Percentiles rank a stretch among this genome's conserved stretches.
These are phyloP conservation scores for Saccharomycopsis malanga DNA, from an alignment of 805 yeast species.

Conservation along the genomic window DNA sequence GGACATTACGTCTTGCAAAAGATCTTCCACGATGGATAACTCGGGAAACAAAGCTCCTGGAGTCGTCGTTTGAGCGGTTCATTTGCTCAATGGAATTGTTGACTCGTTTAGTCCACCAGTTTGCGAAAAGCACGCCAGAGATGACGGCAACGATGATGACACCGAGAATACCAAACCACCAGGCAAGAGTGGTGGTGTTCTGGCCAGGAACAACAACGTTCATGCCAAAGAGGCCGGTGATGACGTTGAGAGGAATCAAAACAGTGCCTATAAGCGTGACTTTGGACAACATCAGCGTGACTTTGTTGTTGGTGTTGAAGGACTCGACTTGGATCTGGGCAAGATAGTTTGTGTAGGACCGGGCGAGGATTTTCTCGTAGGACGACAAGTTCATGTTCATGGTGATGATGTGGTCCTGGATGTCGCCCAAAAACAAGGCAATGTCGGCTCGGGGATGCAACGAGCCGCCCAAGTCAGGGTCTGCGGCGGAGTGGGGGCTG, in stretches of 20 bases:
- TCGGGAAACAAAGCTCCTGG: neutral
- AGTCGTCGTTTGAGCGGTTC: neutral
- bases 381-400: conserved; percentile 88
- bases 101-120: conserved; percentile 30
- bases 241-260: conserved; percentile 80
- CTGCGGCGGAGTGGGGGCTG: neutral
- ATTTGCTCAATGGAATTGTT: neutral
- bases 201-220: conserved; percentile 83
- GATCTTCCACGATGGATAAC: neutral
- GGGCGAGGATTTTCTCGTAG: conserved; percentile 85
- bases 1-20: neutral
- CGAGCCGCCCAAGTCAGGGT: neutral
- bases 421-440: conserved; percentile 88
- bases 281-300: conserved; percentile 79
- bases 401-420: conserved; percentile 92
- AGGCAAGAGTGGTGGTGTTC: conserved; percentile 36
- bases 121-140: conserved; percentile 35
- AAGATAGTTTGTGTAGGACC: conserved; percentile 86
- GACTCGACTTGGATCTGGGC: conserved; percentile 93
- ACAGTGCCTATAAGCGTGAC: conserved; percentile 88
- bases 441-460: conserved; percentile 82
- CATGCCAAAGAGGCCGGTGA: conserved; percentile 95
- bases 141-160: conserved; percentile 38
- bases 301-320: conserved; percentile 74
- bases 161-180: conserved; percentile 68